These are phyloP conservation scores for Acanthamoeba royreba DNA, from an alignment of 208 protist genomes.

Conservation along the genomic window DNA sequence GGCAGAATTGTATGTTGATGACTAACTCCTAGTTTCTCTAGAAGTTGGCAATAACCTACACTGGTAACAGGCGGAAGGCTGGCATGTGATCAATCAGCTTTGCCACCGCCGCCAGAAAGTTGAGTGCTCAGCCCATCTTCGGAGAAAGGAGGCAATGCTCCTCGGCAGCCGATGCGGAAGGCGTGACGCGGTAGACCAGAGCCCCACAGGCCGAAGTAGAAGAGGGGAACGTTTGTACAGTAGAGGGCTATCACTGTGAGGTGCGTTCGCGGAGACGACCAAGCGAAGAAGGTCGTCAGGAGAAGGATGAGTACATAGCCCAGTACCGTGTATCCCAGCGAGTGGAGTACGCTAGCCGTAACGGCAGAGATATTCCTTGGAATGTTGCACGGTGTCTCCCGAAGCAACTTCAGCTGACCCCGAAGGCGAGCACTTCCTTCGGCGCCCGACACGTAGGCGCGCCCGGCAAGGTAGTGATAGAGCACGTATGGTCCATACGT, in stretches of 20 bases:
- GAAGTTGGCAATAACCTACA: too few relatives aligned
- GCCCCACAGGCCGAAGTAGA: not conserved
- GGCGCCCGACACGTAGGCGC: not conserved
- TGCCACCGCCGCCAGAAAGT: too few relatives aligned
- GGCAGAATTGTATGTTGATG: too few relatives aligned
- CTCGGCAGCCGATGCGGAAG: not conserved
- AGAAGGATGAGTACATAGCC: not conserved
- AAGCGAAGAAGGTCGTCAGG: not conserved
- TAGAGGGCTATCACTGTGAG: not conserved
- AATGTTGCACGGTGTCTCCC: not conserved
- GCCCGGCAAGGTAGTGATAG: not conserved
- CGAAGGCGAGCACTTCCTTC: not conserved
- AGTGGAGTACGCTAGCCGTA: not conserved
- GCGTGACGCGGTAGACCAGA: not conserved
- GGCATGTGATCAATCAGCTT: too few relatives aligned
- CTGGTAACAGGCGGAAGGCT: too few relatives aligned
- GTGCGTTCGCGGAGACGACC: not conserved
- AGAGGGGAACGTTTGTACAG: not conserved
- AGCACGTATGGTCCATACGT: not conserved
- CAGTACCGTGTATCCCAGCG: not conserved
- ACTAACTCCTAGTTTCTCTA: too few relatives aligned
- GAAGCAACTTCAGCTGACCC: not conserved
- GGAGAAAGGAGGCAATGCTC: too few relatives aligned
- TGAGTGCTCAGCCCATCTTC: too few relatives aligned
- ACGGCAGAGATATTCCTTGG: not conserved